Evolutionary conservation across 139 green algal genomes (phyloP).

Genomic region (Pycnococcus provasolii): DNA sequence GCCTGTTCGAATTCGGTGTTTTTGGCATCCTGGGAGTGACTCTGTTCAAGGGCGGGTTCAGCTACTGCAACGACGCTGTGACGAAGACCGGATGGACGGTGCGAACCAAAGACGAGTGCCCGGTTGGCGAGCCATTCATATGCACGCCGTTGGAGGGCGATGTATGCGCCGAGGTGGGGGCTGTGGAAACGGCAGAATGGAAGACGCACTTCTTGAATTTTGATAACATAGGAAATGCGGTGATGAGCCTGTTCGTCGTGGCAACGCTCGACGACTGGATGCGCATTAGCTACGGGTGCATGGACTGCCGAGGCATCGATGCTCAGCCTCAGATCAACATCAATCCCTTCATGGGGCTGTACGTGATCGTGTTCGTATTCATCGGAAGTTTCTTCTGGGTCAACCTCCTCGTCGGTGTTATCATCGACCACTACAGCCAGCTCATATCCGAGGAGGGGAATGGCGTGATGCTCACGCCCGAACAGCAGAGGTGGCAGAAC

Average conservation of each 20-base stretch:
- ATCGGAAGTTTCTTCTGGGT: slow-evolving; percentile 39
- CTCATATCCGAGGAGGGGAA: not conserved
- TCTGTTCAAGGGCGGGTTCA: slow-evolving; percentile 35
- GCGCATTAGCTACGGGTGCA: slow-evolving; percentile 7
- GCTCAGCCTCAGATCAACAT: slow-evolving; percentile 21
- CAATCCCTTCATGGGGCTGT: slow-evolving; percentile 17
- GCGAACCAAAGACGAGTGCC: not conserved
- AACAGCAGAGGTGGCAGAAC: slow-evolving; percentile 14
- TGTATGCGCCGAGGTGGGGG: not conserved
- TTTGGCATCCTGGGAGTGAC: slow-evolving; percentile 42
- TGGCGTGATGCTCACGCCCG: not conserved
- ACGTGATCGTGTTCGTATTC: slow-evolving; percentile 34
- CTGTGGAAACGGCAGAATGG: slow-evolving; percentile 14
- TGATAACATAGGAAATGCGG: slow-evolving; percentile 20
- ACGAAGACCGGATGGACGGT: not conserved
- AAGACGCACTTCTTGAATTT: slow-evolving; percentile 21
- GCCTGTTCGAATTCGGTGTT: slow-evolving; percentile 25
- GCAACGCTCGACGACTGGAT: slow-evolving; percentile 28
- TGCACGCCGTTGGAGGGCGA: not conserved
- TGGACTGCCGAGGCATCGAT: slow-evolving; percentile 5
- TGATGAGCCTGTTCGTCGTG: slow-evolving; percentile 22
- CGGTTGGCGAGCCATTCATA: not conserved
- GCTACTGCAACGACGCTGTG: slow-evolving; percentile 26
- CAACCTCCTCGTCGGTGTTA: slow-evolving; percentile 40
- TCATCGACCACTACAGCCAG: slow-evolving; percentile 42